Conservation (phyloP, 2,329 filamentous ascomycete species). For the Pseudocercospora ulei region DNA sequence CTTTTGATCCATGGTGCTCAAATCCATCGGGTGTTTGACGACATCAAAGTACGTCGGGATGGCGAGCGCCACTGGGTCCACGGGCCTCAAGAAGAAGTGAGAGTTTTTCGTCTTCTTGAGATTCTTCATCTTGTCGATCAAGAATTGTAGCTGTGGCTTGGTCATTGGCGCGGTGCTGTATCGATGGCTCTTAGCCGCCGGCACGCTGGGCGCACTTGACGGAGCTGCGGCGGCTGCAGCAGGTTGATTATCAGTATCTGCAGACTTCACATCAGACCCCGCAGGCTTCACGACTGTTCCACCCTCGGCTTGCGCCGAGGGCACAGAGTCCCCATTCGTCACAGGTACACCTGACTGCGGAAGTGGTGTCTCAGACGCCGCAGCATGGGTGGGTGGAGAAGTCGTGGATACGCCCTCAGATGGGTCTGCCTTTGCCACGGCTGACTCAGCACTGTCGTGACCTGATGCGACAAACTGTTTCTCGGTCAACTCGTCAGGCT, state of each 20-base stretch:
- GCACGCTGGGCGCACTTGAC: slow-evolving; percentile 12
- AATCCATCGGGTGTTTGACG: slow-evolving; percentile 72
- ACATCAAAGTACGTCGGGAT: slow-evolving; percentile 65
- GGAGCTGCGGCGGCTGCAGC: slow-evolving; percentile 9
- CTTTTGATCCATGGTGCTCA: slow-evolving; percentile 70
- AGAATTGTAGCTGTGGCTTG: slow-evolving; percentile 50
- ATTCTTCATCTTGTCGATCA: slow-evolving; percentile 57
- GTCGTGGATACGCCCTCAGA: slow-evolving; percentile 7
- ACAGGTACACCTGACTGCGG: slow-evolving; percentile 1
- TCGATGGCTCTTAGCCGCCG: slow-evolving; percentile 20
- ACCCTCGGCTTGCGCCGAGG: slow-evolving; percentile 1
- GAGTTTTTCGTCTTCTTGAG: slow-evolving; percentile 82
- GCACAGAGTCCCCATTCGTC: slow-evolving; percentile 1
- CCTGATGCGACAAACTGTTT: background rate
- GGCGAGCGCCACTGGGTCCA: slow-evolving; percentile 62
- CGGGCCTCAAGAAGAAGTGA: slow-evolving; percentile 63
- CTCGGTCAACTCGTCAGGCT: slow-evolving; percentile 1
- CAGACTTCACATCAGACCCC: slow-evolving; percentile 7
- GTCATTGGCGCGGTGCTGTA: slow-evolving; percentile 46
- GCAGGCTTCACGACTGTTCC: slow-evolving; percentile 11
- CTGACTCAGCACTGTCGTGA: background rate
- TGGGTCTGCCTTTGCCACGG: slow-evolving; percentile 1
- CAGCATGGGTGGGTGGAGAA: slow-evolving; percentile 1
- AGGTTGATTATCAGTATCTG: slow-evolving; percentile 10
- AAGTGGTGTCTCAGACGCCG: background rate